Base-by-base conservation (phyloP, 78 protist genomes). In the Chrysochromulina tobinii region DNA sequence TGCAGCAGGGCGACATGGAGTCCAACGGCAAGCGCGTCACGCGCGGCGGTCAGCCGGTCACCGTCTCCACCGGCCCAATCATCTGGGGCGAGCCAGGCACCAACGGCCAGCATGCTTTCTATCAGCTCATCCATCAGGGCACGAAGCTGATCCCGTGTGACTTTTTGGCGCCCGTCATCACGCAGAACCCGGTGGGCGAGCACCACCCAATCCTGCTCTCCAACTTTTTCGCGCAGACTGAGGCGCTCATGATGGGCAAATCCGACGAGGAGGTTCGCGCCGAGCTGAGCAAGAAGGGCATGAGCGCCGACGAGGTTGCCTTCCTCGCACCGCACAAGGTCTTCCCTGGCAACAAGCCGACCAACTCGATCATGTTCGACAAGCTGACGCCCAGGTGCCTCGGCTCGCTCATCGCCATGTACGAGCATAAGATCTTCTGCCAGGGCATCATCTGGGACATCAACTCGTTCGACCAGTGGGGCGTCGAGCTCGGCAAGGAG, bases 71-170 rank as follows among this genome's bases (percentile, higher is more conserved):
- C 14, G 98, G 99, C 14, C 97, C 99, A 48, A 94, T 98, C 75
- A 94, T 97, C 66, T 97, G 97, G 97, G 99, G 99, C 59, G 99
- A 98, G 89, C 99, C 99, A 18, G 99, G 99, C 14, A 98, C 99
- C 75, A 97, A 97, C 83, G 99, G 98, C 11, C 99, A 98, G 95
- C 99, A 98, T 86, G 98, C 99, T 2, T 98, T 98, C 96, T 97
- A 95, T 95, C 99, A 89, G 92, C 90, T 95, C 20, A 90, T 95
- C 59, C 95, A 93, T 88, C 96, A 97, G 90, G 99, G 98, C 59
- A 95, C 96, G 21, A 96, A 96, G 87, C 38, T 96, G 48, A 91
- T 98, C 73, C 99, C 99, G 61, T 58, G 94, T 55, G 99, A 98
- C 87, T 98, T 98, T 84, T 68, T 97, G 38, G 96, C 97, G 9